These are phyloP conservation scores for Taiozyma sp. DNA, from an alignment of 1,139 yeast genomes.

Conservation along the genomic window DNA sequence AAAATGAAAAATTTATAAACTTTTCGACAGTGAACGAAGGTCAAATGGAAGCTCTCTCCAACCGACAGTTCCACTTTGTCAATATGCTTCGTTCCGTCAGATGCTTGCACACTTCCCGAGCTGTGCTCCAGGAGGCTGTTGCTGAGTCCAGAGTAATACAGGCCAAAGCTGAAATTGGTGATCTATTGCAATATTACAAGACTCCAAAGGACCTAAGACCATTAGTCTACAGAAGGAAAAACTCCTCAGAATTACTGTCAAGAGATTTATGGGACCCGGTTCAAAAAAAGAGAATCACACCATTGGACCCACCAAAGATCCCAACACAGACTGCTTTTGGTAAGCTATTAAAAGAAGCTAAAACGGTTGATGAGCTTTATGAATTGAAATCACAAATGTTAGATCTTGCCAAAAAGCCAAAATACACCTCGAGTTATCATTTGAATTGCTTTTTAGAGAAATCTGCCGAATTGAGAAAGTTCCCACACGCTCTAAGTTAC, in stretches of 20 bases:
- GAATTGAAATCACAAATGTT: constrained; percentile 28
- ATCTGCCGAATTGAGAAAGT: constrained; percentile 21
- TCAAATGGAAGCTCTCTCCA: neutral
- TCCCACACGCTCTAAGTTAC: constrained; percentile 22
- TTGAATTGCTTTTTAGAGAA: constrained; percentile 28
- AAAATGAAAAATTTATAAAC: neutral
- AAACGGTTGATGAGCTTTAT: constrained; percentile 30
- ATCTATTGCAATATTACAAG: constrained; percentile 24
- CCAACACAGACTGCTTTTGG: constrained; percentile 31
- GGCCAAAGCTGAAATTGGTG: constrained; percentile 16
- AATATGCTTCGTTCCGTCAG: constrained; percentile 15
- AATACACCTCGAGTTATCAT: constrained; percentile 26
- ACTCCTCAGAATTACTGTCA: constrained; percentile 46
- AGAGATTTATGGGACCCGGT: constrained; percentile 48
- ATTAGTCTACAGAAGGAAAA: constrained; percentile 39
- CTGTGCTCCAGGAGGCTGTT: constrained; percentile 6
- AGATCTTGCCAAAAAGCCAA: constrained; percentile 19
- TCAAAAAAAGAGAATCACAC: constrained; percentile 34
- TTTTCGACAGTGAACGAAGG: neutral
- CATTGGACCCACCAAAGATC: constrained; percentile 31
- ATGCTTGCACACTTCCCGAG: constrained; percentile 12
- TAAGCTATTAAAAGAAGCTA: constrained; percentile 28
- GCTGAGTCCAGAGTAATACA: neutral
- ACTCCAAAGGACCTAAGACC: constrained; percentile 32
- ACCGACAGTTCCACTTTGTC: neutral